These are phyloP conservation scores for Elsinoe australis DNA, from an alignment of 2,329 filamentous ascomycete genomes.

Conservation along the genomic window DNA sequence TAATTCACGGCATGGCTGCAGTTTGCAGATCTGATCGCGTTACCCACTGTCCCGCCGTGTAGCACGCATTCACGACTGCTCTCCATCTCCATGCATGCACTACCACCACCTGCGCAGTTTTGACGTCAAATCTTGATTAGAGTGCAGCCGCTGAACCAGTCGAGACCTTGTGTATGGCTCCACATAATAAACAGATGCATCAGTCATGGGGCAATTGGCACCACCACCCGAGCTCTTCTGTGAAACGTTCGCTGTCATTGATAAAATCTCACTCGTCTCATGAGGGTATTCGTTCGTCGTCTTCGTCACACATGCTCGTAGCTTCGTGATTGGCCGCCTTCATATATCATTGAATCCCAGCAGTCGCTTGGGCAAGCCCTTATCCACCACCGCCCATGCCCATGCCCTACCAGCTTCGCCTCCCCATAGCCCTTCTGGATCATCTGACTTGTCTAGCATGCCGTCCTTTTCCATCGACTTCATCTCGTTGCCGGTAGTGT, in stretches of 20 bases:
- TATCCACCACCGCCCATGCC: constrained; percentile 39
- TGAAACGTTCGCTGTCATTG: constrained; percentile 9
- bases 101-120: background rate
- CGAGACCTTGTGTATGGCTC: background rate
- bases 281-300: background rate
- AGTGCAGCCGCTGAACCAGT: constrained; percentile 9
- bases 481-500: constrained; percentile 51
- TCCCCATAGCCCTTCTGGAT: constrained; percentile 45
- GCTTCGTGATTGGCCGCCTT: constrained; percentile 17
- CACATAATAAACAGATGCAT: background rate
- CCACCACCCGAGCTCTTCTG: background rate
- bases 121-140: background rate
- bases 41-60: no score
- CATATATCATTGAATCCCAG: constrained; percentile 46
- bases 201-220: constrained; percentile 2
- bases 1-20: constrained; percentile 12
- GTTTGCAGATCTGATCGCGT: background rate
- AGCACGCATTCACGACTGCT: no score
- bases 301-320: constrained; percentile 13
- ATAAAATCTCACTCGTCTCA: constrained; percentile 2
- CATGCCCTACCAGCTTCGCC: constrained; percentile 37
- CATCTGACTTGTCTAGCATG: constrained; percentile 45
- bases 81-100: constrained; percentile 13
- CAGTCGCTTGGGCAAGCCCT: constrained; percentile 39
- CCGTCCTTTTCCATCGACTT: constrained; percentile 47